A percentile compares a stretch with the other conserved stretches of the same genome.
phyloP scores from a whole-genome alignment of 2,329 filamentous ascomycete species.

The Diaporthe ilicicola region DNA sequence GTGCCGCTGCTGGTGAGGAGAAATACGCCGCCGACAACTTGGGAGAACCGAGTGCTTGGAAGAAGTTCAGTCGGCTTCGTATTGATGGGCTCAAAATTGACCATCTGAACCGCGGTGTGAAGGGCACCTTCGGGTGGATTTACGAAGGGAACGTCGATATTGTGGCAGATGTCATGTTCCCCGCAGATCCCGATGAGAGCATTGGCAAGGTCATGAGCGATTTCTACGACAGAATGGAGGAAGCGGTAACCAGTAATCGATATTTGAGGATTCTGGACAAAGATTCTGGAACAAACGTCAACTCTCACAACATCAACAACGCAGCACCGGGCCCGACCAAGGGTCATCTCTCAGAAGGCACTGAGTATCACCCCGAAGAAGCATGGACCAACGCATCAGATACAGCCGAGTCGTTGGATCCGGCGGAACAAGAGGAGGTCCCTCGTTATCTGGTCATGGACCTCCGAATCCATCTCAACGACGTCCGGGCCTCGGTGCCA shows the following conservation, averaged over 20 bases:
- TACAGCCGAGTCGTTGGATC: slow-evolving; percentile 3
- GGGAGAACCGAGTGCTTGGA: slow-evolving; percentile 80
- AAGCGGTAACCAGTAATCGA: slow-evolving; percentile 83
- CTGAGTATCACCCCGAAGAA: slow-evolving; percentile 29
- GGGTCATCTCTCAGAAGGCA: slow-evolving; percentile 27
- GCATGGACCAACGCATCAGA: slow-evolving; percentile 24
- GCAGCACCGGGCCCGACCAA: slow-evolving; percentile 9
- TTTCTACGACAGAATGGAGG: slow-evolving; percentile 95
- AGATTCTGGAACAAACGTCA: slow-evolving; percentile 40
- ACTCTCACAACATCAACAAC: slow-evolving; percentile 36
- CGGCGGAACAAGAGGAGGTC: slow-evolving; percentile 57
- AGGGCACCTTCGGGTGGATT: slow-evolving; percentile 97
- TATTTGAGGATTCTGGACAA: slow-evolving; percentile 68
- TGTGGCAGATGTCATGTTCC: slow-evolving; percentile 94
- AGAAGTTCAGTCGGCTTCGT: slow-evolving; percentile 91
- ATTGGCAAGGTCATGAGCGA: slow-evolving; percentile 96
- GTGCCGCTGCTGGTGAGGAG: slow-evolving; percentile 72
- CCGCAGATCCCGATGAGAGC: slow-evolving; percentile 85
- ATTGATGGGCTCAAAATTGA: slow-evolving; percentile 96
- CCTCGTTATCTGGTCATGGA: slow-evolving; percentile 92
- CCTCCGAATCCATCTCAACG: slow-evolving; percentile 92
- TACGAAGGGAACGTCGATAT: slow-evolving; percentile 97
- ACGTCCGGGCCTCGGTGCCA: slow-evolving; percentile 91
- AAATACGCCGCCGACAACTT: slow-evolving; percentile 64
- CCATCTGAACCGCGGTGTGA: slow-evolving; percentile 91